Base-by-base conservation (phyloP, 2,329 filamentous ascomycete species). In the Cryphonectria radicalis region DNA sequence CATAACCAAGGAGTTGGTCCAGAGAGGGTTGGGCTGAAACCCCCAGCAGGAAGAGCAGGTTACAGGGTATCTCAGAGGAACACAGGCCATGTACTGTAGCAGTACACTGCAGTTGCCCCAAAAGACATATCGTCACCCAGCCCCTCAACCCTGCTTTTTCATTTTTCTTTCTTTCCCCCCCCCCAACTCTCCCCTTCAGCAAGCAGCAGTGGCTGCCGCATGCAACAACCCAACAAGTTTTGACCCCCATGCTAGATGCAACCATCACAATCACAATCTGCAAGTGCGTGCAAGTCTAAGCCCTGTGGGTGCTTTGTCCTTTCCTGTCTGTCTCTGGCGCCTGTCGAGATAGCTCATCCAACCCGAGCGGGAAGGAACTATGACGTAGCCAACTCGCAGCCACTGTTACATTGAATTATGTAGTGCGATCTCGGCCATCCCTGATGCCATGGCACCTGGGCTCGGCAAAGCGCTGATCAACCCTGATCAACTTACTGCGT, bases 161-260 rank as follows among this genome's bases (percentile, higher is more conserved):
- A 1, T 50, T n/a, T n/a, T 7, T 50, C 6, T 50, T 7, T 50
- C 8, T 50, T 11, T 11, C 46, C 40, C 32, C 32, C 32, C 32
- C 32, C 32, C 32, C 32, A 32, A 32, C 32, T 11, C 22, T 50
- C 22, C 1, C 8, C 7, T 2, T n/a, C 19, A 50, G 17, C 43
- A 22, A 22, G 17, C 43, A 46, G 4, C 63, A 53, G 37, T 28
- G 4, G 28, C 46, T 46, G 43, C 64, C 64, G 32, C 64, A n/a
- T 55, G 64, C 43, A 55, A 66, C 46, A 40, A 19, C 40, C 28
- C 64, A 55, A 17, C 43, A 66, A 66, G 64, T 53, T 53, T 57
- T 28, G 11, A n/a, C 14, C n/a, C 14, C 37, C 40, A 2, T 32
- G 35, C 19, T 62, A 35, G 35, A 62, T 62, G 59, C 59, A 62